Base-by-base conservation (phyloP, 306 rosid genomes). In the Vigna hirtella region DNA sequence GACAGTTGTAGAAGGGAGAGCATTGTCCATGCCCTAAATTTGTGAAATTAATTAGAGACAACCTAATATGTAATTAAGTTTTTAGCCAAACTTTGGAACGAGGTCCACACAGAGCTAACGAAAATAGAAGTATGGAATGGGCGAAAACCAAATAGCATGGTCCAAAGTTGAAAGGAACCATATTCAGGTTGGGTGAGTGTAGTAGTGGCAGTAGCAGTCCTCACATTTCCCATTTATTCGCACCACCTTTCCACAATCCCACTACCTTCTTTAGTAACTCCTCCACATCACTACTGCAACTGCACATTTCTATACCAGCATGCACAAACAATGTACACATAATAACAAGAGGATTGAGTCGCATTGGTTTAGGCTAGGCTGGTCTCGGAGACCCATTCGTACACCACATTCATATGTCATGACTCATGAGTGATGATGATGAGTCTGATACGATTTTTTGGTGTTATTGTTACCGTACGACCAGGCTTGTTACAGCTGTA, bases 401-500 rank as follows among this genome's bases (percentile, higher is more conserved):
- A 43, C 48, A 43, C 13, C 11, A 2, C 0, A 10, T 10, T 43
- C 14, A 43, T 43, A 2, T 43, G 48, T 1, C 10, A 49, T 5
- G 38, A 66, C n/a, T 30, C 34, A 30, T 30, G 34, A 30, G 34
- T 30, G 34, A 30, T 58, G 79, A 73, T 30, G 48, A 64, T 6
- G 36, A 74, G 28, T 18, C 5, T 62, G 58, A 18, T 62, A 9
- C 52, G n/a, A 63, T n/a, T 42, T 58, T 36, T 22, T 73, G 17
- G 22, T 30, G 5, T 64, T 63, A 12, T 76, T 65, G 47, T 58
- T 40, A 76, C 74, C 70, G 78, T 76, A 77, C 74, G 17, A 48
- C 45, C 73, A 42, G n/a, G 22, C 77, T 76, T 82, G 69, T 82
- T 66, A 77, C 83, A 77, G 83, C 85, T 83, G 83, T 73, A 73